Percentiles rank a stretch among this genome's conserved stretches.
phyloP scores from a whole-genome alignment of 441 rosid genomes.

The Adansonia grandidieri region DNA sequence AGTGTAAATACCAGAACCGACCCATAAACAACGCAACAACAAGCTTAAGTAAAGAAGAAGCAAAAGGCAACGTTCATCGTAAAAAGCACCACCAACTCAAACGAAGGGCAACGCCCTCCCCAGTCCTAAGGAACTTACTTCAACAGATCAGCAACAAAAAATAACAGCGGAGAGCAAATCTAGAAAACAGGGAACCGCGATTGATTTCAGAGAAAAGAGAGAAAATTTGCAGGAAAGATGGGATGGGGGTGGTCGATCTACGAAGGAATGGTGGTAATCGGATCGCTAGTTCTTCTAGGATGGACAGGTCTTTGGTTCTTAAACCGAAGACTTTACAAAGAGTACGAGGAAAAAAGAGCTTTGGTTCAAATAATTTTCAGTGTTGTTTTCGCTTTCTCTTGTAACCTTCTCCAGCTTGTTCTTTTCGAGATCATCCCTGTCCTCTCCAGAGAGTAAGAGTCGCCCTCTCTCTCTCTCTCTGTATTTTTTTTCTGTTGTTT shows the following conservation, averaged over 20 bases:
- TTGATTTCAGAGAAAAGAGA: conserved; percentile 2
- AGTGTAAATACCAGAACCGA: too few relatives aligned
- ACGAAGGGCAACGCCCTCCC: neutral
- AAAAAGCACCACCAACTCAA: neutral
- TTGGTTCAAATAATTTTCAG: conserved; percentile 96
- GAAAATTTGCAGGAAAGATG: conserved; percentile 37
- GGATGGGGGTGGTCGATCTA: conserved; percentile 76
- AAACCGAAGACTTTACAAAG: conserved; percentile 84
- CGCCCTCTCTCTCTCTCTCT: neutral
- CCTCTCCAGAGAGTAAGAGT: conserved; percentile 75
- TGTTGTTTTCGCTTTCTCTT: conserved; percentile 92
- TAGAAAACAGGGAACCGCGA: conserved; percentile 1
- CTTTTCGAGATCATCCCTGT: conserved; percentile 96
- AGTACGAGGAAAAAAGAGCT: conserved; percentile 93
- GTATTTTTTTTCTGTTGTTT: neutral
- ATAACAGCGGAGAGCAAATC: neutral
- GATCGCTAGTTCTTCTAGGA: conserved; percentile 75
- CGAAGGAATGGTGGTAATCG: conserved; percentile 71
- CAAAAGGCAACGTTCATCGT: too few relatives aligned
- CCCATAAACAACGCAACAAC: too few relatives aligned
- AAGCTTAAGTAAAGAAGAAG: too few relatives aligned
- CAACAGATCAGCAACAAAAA: neutral
- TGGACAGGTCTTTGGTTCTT: conserved; percentile 96
- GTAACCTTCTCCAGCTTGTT: conserved; percentile 98
- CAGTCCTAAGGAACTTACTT: neutral